Evolutionary conservation across 352 stramenopile genomes (phyloP).

Genomic region (Phytophthora multivora): DNA sequence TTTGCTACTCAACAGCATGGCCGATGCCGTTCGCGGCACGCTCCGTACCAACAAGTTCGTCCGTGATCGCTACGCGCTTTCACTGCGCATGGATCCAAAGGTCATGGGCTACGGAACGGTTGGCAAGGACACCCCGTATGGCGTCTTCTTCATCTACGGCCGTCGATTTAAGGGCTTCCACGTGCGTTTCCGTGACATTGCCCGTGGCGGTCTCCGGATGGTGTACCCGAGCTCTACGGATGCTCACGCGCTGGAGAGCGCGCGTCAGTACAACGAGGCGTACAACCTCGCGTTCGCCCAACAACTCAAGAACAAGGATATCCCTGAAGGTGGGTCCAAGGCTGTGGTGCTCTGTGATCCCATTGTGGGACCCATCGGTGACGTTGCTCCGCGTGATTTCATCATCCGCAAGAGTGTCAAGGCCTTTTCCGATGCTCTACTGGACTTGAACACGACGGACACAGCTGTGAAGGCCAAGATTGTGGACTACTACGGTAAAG

Average conservation of each 20-base stretch:
- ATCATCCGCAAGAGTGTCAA: constrained; percentile 97
- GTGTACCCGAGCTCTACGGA: constrained; percentile 75
- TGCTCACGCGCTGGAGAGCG: constrained; percentile 65
- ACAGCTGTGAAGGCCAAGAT: constrained; percentile 74
- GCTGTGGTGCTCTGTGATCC: constrained; percentile 82
- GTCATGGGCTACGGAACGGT: constrained; percentile 85
- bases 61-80: constrained; percentile 80
- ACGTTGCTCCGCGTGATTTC: constrained; percentile 83
- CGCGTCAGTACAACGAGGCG: constrained; percentile 81
- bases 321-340: constrained; percentile 85
- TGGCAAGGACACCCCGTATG: constrained; percentile 92
- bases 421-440: constrained; percentile 91
- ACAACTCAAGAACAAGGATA: constrained; percentile 91
- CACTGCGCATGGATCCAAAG: constrained; percentile 75
- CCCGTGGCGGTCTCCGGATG: constrained; percentile 76
- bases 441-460: constrained; percentile 82
- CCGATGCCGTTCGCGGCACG: constrained; percentile 74
- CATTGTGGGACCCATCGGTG: constrained; percentile 69
- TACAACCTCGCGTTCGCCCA: constrained; percentile 88
- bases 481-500: constrained; percentile 81
- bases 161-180: constrained; percentile 94
- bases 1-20: constrained; percentile 76
- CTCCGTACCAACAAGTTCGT: constrained; percentile 87
- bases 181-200: constrained; percentile 86
- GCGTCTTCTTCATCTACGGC: constrained; percentile 97